Conservation (phyloP, 1,284 basidiomycete genomes). For the Ustilago crameri region DNA sequence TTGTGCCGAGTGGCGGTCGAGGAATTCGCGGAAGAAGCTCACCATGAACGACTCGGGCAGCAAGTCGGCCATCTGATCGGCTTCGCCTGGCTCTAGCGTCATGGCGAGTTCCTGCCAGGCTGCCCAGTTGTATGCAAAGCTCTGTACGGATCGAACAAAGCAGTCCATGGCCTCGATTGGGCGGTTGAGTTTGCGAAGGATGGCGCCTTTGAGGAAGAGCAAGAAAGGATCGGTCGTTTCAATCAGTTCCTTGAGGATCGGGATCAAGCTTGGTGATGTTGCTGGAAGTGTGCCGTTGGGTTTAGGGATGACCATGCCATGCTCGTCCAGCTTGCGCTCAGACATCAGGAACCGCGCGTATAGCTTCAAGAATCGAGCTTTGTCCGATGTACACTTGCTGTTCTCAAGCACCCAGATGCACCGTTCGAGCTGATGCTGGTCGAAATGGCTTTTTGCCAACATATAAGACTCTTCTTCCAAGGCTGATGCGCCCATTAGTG, state of each 20-base stretch:
- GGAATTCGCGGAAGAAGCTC: constrained; percentile 88
- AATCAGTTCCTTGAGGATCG: constrained; percentile 58
- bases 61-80: constrained; percentile 72
- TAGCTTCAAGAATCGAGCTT: constrained; percentile 79
- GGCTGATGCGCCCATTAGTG: not conserved
- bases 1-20: constrained; percentile 81
- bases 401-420: constrained; percentile 72
- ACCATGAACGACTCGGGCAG: constrained; percentile 77
- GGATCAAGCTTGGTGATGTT: constrained; percentile 44
- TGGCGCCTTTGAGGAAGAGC: constrained; percentile 64
- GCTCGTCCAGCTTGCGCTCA: constrained; percentile 55
- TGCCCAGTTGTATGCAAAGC: constrained; percentile 95
- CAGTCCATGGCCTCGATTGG: constrained; percentile 81
- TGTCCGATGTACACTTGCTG: constrained; percentile 61
- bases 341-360: constrained; percentile 81
- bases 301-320: constrained; percentile 51
- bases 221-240: constrained; percentile 57
- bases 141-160: constrained; percentile 79
- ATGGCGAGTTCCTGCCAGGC: constrained; percentile 74
- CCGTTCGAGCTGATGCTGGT: constrained; percentile 82
- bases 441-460: constrained; percentile 80
- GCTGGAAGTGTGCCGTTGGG: constrained; percentile 47
- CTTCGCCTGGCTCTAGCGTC: constrained; percentile 55
- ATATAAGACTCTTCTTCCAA: constrained; percentile 72
- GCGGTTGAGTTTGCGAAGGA: constrained; percentile 64